Base-by-base conservation (phyloP, 768 basidiomycete genomes). In the Nidularia pulvinata region DNA sequence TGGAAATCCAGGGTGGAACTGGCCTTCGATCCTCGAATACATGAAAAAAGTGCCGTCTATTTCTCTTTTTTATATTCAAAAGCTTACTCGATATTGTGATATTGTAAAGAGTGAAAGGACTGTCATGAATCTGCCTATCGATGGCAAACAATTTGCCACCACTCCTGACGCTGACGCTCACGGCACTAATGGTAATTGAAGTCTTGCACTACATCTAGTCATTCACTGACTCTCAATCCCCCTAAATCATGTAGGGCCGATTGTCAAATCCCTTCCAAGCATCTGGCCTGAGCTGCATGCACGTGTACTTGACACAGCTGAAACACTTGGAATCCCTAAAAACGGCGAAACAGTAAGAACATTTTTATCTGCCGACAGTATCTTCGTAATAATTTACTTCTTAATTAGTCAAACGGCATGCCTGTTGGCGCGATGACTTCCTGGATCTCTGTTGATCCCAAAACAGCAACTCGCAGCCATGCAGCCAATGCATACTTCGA, bases 401-500 rank as follows among this genome's bases (percentile, higher is more conserved):
- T 13, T 19, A 10, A 19, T 22, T 34, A 59, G 58, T 42, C 34
- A 7, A 46, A 52, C 36, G 59, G 59, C n/a, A 46, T 14, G 25
- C 48, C 50, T 9, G 49, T 53, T 11, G 59, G 59, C 2, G 43
- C 47, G n/a, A 44, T 46, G 14, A 54, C 44, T 11, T 49, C 45
- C 22, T 46, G 49, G 25, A 44, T 50, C 13, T 50, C 55, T 3
- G 49, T 69, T 7, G 66, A 69, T 48, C 57, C 63, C 2, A 48
- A 45, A 6, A 63, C 58, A 1, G 52, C 55, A 5, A 65, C 58
- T 25, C 62, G 70, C 1, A 63, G 62, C 7, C 68, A 69, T 46
- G 59, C 70, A 19, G 63, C 63, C 7, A 56, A 59, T 2, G 66
- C 56, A 1, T 68, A 67, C 46, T 59, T 63, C 46, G 51, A 55